phyloP scores from a whole-genome alignment of 257 asterid species.

The Petunia secreta region DNA sequence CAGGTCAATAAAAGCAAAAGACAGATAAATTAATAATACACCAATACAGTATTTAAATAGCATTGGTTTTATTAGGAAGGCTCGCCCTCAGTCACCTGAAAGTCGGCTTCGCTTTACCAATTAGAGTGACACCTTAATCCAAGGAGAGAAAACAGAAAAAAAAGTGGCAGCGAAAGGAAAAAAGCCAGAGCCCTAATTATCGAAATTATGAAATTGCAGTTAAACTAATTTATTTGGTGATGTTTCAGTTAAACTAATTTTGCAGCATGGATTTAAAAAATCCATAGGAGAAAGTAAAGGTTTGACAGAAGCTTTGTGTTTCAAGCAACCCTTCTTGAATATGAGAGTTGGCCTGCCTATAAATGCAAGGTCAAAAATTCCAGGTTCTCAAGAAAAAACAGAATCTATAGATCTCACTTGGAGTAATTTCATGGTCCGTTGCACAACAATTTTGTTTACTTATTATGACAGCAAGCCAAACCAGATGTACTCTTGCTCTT shows the following conservation, averaged over 20 bases:
- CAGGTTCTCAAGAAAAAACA: not conserved
- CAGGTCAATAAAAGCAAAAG: not conserved
- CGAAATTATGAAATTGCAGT: not conserved
- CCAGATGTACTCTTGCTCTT: not conserved
- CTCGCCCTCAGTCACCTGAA: slow-evolving; percentile 14
- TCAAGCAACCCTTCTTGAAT: not conserved
- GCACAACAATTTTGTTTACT: not conserved
- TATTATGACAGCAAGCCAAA: not conserved
- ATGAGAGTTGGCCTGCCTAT: not conserved
- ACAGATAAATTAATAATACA: not conserved
- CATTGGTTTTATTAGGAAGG: not conserved
- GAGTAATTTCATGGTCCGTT: not conserved
- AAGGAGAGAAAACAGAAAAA: not conserved
- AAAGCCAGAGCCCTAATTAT: not conserved
- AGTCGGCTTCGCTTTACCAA: not conserved
- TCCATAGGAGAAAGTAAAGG: not conserved
- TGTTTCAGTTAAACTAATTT: not conserved
- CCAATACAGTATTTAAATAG: not conserved
- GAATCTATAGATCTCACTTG: not conserved
- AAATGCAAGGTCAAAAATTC: not conserved
- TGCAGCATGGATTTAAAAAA: slow-evolving; percentile 17
- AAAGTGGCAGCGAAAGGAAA: not conserved
- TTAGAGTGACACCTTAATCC: not conserved
- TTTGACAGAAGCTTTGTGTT: not conserved
- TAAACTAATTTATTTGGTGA: not conserved